These are phyloP conservation scores for Monascus purpureus DNA, from an alignment of 495 filamentous ascomycete species.

Conservation along the genomic window DNA sequence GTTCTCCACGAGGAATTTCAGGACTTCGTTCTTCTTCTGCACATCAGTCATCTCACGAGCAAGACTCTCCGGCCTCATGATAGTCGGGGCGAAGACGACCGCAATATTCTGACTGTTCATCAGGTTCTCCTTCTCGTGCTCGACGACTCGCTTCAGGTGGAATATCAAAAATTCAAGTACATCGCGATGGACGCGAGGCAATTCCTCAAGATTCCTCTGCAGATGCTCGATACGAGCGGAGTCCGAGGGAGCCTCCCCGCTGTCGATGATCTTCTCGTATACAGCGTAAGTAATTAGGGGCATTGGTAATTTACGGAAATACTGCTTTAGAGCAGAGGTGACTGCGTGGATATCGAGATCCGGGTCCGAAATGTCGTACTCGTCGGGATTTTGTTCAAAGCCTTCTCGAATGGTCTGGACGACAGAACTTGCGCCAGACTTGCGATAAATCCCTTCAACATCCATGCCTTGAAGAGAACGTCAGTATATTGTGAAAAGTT, in stretches of 20 bases:
- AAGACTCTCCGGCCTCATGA: constrained; percentile 79
- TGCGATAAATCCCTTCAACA: constrained; percentile 94
- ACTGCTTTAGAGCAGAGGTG: constrained; percentile 91
- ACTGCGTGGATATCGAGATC: constrained; percentile 93
- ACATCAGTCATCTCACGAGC: constrained; percentile 95
- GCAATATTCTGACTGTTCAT: constrained; percentile 94
- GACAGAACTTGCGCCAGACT: constrained; percentile 79
- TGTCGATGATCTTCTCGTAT: constrained; percentile 81
- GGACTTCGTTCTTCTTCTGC: constrained; percentile 74
- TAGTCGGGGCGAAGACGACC: constrained; percentile 95
- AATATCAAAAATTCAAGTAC: constrained; percentile 89
- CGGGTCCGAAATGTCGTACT: constrained; percentile 85
- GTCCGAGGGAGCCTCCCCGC: constrained; percentile 26
- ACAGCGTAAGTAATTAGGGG: constrained; percentile 87
- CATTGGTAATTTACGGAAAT: constrained; percentile 85
- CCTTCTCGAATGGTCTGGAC: constrained; percentile 79
- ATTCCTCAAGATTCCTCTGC: constrained; percentile 51
- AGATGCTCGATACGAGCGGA: constrained; percentile 48
- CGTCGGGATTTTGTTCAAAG: constrained; percentile 59
- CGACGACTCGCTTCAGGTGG: constrained; percentile 81
- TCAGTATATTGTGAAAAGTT: constrained; percentile 1
- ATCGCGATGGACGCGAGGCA: constrained; percentile 73
- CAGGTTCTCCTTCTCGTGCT: constrained; percentile 66
- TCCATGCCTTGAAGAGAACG: constrained; percentile 62
- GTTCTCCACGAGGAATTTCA: constrained; percentile 84